Base-by-base conservation (phyloP, 306 rosid genomes). In the Cucurbita ficifolia region DNA sequence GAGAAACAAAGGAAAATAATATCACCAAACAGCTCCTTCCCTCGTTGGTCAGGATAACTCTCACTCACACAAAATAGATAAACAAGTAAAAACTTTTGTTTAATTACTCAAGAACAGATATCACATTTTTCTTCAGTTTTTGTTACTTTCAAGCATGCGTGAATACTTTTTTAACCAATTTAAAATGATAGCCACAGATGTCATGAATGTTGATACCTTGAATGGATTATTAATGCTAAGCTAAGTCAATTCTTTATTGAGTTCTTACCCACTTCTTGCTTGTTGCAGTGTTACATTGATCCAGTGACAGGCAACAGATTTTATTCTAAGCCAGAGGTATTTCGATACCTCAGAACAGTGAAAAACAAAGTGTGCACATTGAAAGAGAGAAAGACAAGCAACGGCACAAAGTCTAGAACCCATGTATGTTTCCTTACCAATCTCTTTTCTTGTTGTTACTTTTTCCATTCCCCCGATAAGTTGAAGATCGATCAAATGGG, bases 321-420 rank as follows among this genome's bases (percentile, higher is more conserved):
- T 84, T 93, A 84, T 88, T 93, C 98, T 77, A 93, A 88, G 78
- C 92, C 92, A 45, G 89, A 86, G 82, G 96, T 93, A 29, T 77
- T 88, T 42, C 92, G 90, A 50, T 83, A 90, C 74, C 96, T 93
- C 58, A 84, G 82, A 72, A 78, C 86, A 51, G 55, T 72, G 45
- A 83, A 83, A 80, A 80, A 38, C 76, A 78, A 60, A 71, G 74
- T 12, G 74, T 24, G 70, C 82, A 80, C 77, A 55, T 33, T 48
- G 54, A 75, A 84, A 75, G 75, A 78, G 76, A 79, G 60, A 53
- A 76, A 79, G 82, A 76, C 71, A 65, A 72, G 75, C 84, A 24
- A 57, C 5, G 24, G 24, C 43, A 8, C 35, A 55, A 64, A 46
- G 53, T 81, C 86, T 79, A 81, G 83, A 73, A 82, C 76, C 80